Evolutionary conservation across 1,284 basidiomycete species (phyloP).

Genomic region (Puccinia coronata): DNA sequence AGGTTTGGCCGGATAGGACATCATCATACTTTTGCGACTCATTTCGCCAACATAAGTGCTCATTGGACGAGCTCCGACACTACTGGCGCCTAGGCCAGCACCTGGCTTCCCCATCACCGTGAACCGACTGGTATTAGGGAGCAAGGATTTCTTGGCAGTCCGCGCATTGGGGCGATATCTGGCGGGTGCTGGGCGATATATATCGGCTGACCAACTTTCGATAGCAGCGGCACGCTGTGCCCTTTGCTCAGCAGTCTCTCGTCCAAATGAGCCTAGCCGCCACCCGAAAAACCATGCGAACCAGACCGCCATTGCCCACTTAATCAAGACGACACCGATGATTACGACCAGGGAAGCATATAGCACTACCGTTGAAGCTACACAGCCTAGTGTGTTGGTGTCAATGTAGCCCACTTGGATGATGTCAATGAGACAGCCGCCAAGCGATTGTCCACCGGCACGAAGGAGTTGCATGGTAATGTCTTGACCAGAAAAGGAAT

Average conservation of each 20-base stretch:
- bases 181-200: conserved; percentile 89
- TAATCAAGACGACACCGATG: conserved; percentile 90
- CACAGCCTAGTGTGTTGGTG: conserved; percentile 88
- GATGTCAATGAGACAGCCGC: conserved; percentile 81
- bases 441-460: conserved; percentile 67
- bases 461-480: conserved; percentile 79
- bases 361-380: conserved; percentile 89
- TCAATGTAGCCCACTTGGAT: conserved; percentile 90
- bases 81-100: background rate
- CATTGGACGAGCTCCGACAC: conserved; percentile 45
- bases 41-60: conserved; percentile 64
- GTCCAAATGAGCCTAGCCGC: conserved; percentile 87
- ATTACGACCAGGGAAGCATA: conserved; percentile 96
- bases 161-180: conserved; percentile 79
- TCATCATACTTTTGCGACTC: conserved; percentile 51
- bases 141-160: conserved; percentile 68
- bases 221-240: conserved; percentile 87
- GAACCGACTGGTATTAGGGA: conserved; percentile 82
- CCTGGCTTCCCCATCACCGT: conserved; percentile 68
- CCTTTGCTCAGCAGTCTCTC: conserved; percentile 90
- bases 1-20: conserved; percentile 14
- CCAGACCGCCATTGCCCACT: conserved; percentile 92
- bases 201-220: conserved; percentile 94
- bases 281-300: conserved; percentile 97
- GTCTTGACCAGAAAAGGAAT: conserved; percentile 74